Conservation (phyloP, 371 early-diverging fungal genomes). For the Mortierella sp. region DNA sequence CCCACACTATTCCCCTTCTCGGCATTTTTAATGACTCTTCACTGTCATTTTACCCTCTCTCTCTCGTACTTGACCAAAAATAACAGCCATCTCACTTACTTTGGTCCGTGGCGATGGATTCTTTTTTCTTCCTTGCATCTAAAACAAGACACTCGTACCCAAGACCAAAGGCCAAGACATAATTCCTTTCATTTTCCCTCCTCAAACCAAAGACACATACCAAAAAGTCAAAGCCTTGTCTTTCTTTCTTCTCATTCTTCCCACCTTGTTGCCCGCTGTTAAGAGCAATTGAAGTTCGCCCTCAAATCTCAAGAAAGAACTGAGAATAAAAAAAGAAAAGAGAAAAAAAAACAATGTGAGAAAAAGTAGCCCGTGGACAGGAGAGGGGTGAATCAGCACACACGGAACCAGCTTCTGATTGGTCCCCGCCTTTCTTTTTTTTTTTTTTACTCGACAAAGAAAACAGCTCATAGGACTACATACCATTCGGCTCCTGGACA, state of each 20-base stretch:
- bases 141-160: neutral
- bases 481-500: neutral
- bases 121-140: neutral
- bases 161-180: no score
- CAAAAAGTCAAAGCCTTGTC: neutral
- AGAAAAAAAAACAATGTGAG: neutral
- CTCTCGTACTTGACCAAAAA: neutral
- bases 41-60: neutral
- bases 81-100: neutral
- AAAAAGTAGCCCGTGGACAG: conserved; percentile 10
- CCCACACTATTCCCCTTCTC: conserved; percentile 12
- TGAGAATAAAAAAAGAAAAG: conserved; percentile 4
- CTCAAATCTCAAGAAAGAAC: neutral
- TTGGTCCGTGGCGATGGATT: neutral
- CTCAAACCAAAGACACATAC: neutral
- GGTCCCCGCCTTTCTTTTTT: conserved; percentile 25
- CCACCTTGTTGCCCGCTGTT: neutral
- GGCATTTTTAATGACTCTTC: conserved; percentile 11
- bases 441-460: neutral
- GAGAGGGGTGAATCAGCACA: conserved; percentile 13
- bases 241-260: neutral
- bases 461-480: neutral
- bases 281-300: neutral
- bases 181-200: neutral
- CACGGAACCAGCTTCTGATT: conserved; percentile 37